phyloP scores from a whole-genome alignment of 2,329 filamentous ascomycete genomes.

The Blastomyces parvus region DNA sequence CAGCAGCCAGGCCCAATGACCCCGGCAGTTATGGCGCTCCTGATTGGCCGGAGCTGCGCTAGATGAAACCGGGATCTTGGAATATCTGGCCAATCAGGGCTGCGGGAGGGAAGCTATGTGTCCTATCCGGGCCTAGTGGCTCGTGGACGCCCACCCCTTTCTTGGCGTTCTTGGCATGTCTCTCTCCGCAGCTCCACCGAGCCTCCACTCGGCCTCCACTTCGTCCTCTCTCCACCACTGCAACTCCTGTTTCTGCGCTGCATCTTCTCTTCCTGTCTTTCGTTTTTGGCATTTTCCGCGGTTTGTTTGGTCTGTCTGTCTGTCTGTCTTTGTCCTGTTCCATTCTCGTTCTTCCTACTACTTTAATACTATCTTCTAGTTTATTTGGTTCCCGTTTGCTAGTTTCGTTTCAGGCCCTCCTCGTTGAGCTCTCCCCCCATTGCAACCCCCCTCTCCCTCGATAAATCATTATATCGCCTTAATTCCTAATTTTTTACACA shows the following conservation, averaged over 20 bases:
- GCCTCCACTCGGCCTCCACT: neutral
- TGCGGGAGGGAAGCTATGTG: no score
- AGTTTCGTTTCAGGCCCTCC: neutral
- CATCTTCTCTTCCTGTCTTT: neutral
- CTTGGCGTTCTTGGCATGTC: neutral
- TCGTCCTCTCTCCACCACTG: neutral
- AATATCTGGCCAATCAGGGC: neutral
- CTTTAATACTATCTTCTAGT: neutral
- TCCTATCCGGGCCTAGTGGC: no score
- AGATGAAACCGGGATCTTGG: neutral
- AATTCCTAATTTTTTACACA: no score
- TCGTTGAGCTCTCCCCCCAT: neutral
- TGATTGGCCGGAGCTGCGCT: neutral
- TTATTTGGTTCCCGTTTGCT: neutral
- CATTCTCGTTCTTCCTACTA: neutral
- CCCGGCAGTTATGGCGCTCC: neutral
- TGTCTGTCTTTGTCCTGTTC: neutral
- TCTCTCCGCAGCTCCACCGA: neutral
- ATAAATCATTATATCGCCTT: no score
- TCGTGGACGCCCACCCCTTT: no score
- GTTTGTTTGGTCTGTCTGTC: neutral
- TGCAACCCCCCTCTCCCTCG: neutral
- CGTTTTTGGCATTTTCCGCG: neutral
- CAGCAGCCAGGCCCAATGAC: neutral
- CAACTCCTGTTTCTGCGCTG: no score